Evolutionary conservation across 2,329 filamentous ascomycete genomes (phyloP), one percentile per base, ranked within the genome.

Genomic region (Talaromyces sp.): DNA sequence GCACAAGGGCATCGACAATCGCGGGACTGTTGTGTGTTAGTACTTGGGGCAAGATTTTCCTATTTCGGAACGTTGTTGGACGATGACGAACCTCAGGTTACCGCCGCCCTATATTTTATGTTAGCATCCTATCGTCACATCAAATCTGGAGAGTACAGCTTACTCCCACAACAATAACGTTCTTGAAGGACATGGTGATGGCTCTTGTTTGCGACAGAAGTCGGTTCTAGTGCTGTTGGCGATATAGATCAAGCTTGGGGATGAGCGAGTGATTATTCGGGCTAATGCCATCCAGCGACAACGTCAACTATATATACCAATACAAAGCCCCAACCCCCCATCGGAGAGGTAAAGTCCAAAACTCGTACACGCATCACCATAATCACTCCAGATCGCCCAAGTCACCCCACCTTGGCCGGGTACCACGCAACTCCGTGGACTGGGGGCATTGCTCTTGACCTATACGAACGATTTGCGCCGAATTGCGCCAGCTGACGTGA

Each of bases 1-100:
- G 23, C 1, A 57, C 56, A 5, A 67, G 62, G 33, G 50, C 57
- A 21, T 64, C 42, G 5, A 67, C n/a, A 7, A 67, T 60, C 35
- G 56, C 12, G 11, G 61, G 50, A 21, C 50, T 54, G 21, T n/a
- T 37, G 31, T 35, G 50, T 8, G 31, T 54, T 23, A 35, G 50
- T 54, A 48, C 28, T 18, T 9, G 5, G 25, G n/a, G 8, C 28
- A 18, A 23, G 9, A 33, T 35, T n/a, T 52, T 33, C 50, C 31
- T 37, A 23, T 37, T 54, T 14, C 14, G 18, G 28, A 54, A 54
- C 31, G n/a, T 16, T 18, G 16, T 21, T 52, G 25, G n/a, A 52
- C 14, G 28, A 6, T 12, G 14, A 35, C 50, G 31, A 54, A 54
- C 50, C 50, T 23, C 5, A 54, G 50, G 50, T 54, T 54, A 16